A percentile compares a stretch with the other conserved stretches of the same genome.
These are phyloP conservation scores for Salinomyces thailandicus DNA, from an alignment of 2,329 filamentous ascomycete genomes.

Conservation along the genomic window DNA sequence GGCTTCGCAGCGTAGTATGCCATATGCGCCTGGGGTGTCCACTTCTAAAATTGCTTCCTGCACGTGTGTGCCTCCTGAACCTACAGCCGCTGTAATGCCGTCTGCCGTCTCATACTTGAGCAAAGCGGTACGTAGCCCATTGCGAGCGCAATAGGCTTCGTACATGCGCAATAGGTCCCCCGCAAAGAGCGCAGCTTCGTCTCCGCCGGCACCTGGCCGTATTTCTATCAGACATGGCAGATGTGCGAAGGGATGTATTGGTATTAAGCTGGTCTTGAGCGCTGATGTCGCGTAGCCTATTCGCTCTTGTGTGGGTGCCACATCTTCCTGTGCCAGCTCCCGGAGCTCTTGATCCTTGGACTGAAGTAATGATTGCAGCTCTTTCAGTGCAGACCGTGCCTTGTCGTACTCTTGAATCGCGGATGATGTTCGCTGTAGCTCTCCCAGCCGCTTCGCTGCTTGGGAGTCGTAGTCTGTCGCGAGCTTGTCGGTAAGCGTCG, in stretches of 20 bases:
- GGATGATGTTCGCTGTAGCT: constrained; percentile 42
- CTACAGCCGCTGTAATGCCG: constrained; percentile 36
- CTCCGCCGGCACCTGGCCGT: constrained; percentile 79
- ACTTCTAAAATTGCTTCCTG: constrained; percentile 85
- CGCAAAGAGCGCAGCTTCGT: constrained; percentile 84
- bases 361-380: constrained; percentile 64
- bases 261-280: constrained; percentile 69
- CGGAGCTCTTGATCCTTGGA: constrained; percentile 47
- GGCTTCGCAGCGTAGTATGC: constrained; percentile 70
- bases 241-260: constrained; percentile 78
- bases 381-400: constrained; percentile 48
- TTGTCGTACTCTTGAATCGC: constrained; percentile 49
- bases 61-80: constrained; percentile 56
- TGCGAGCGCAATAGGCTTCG: constrained; percentile 59
- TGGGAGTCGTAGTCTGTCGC: constrained; percentile 45
- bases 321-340: constrained; percentile 55
- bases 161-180: constrained; percentile 88
- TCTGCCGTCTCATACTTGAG: constrained; percentile 74
- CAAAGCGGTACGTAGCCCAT: constrained; percentile 54
- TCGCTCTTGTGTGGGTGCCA: constrained; percentile 52
- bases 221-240: constrained; percentile 88
- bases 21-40: constrained; percentile 66
- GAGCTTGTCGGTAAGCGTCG: constrained; percentile 41
- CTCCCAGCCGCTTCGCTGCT: constrained; percentile 48
- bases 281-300: constrained; percentile 54